These are phyloP conservation scores for Boletus pseudo-olivaceus DNA, from an alignment of 768 basidiomycete species.

Conservation along the genomic window DNA sequence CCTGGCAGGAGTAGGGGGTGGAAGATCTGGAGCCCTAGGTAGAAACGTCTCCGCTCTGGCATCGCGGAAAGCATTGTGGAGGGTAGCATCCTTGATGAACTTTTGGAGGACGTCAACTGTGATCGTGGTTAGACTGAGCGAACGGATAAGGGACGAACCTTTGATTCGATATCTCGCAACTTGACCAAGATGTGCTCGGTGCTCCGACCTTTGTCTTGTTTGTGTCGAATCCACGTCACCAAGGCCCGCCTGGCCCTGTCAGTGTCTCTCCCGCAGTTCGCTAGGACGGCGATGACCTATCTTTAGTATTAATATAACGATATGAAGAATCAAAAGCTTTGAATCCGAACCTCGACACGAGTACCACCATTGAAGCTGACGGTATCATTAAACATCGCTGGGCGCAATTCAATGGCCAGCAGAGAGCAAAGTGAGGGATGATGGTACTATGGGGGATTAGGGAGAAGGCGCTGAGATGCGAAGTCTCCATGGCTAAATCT, in stretches of 20 bases:
- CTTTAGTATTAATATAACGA: not conserved
- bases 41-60: conserved; percentile 30
- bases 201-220: conserved; percentile 27
- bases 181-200: conserved; percentile 31
- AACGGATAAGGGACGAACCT: conserved; percentile 14
- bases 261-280: conserved; percentile 31
- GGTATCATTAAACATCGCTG: conserved; percentile 22
- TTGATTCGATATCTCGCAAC: conserved; percentile 27
- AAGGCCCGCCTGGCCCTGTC: conserved; percentile 25
- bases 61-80: conserved; percentile 32
- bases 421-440: not conserved
- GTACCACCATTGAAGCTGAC: conserved; percentile 29
- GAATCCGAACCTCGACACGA: conserved; percentile 25
- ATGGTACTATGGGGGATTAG: no score
- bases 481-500: not conserved
- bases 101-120: conserved; percentile 4
- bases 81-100: conserved; percentile 30
- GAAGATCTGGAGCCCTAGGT: conserved; percentile 25
- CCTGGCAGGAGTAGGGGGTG: conserved; percentile 14
- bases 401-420: not conserved
- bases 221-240: conserved; percentile 29
- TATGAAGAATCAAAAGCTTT: not conserved
- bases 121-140: not conserved
- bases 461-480: not conserved
- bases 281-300: conserved; percentile 32